Base-by-base conservation (phyloP, 225 moss, liverwort and hornwort species). In the Bryum argenteum region DNA sequence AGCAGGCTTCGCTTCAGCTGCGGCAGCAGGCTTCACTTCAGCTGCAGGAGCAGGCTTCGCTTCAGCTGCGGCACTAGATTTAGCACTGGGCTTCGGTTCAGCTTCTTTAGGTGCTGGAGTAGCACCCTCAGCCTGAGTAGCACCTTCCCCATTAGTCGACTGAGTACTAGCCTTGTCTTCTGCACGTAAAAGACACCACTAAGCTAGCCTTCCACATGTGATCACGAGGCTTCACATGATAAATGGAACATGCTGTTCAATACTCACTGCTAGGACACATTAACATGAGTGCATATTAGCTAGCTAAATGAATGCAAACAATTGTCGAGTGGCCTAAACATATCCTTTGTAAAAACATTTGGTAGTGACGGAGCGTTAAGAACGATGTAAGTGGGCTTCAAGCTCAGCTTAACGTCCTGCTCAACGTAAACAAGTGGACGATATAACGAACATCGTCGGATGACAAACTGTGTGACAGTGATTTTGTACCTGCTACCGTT, bases 191-290 rank as follows among this genome's bases (percentile, higher is more conserved):
- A 13, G 37, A 75, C 52, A 71, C 15, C 51, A 56, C 60, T 65
- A 20, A 33, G 54, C 54, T 52, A 73, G 53, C 56, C 28, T 67
- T 51, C 43, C 13, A 58, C 43, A 53, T 33, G 23, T 40, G 81
- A 83, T 69, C 54, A 61, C 45, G 74, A 75, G 68, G 73, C 70
- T 54, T 78, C 85, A 71, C 76, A 76, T 77, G 53, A 72, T 80
- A 80, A 91, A 80, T 82, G 74, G 21, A 84, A 83, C 61, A 75
- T 18, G 38, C 68, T 52, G 23, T 57, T 48, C 38, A 44, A 43
- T 58, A 23, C 38, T 47, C 18, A 20, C 23, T 72, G 14, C 22
- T 63, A 26, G 42, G 26, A 22, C 17, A 52, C 11, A 19, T 63
- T 70, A 33, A 69, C 42, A 51, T 52, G 19, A 41, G 59, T 38